Conservation (phyloP, 164 flowering plant species). For the Stephania cephalantha region DNA sequence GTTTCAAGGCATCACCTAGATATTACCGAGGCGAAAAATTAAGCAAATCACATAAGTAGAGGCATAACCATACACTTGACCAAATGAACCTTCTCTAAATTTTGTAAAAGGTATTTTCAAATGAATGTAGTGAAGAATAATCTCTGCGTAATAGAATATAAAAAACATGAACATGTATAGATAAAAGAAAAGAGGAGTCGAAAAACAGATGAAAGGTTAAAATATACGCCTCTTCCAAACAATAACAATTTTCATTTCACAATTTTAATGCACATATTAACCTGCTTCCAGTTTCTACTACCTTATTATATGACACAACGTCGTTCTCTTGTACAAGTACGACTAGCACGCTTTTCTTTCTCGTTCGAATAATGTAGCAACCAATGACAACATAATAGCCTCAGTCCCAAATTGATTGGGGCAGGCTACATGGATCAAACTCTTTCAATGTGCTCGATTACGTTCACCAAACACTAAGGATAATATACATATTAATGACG, state of each 20-base stretch:
- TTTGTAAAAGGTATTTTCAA: no score
- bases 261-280: no score
- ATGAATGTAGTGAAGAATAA: neutral
- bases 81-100: neutral
- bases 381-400: no score
- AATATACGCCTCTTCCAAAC: no score
- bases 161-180: no score
- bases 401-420: no score
- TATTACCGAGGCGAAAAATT: neutral
- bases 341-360: neutral
- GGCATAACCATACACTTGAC: neutral
- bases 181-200: neutral
- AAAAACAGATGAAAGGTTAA: neutral
- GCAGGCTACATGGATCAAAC: no score
- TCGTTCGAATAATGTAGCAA: neutral
- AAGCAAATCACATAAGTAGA: no score
- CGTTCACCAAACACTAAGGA: neutral
- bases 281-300: no score
- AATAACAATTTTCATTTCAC: no score
- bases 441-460: neutral
- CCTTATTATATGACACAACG: no score
- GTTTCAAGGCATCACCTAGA: neutral
- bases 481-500: neutral
- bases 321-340: no score
- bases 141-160: neutral